Base-by-base conservation (phyloP, 257 asterid genomes). In the Fraxinus excelsior region DNA sequence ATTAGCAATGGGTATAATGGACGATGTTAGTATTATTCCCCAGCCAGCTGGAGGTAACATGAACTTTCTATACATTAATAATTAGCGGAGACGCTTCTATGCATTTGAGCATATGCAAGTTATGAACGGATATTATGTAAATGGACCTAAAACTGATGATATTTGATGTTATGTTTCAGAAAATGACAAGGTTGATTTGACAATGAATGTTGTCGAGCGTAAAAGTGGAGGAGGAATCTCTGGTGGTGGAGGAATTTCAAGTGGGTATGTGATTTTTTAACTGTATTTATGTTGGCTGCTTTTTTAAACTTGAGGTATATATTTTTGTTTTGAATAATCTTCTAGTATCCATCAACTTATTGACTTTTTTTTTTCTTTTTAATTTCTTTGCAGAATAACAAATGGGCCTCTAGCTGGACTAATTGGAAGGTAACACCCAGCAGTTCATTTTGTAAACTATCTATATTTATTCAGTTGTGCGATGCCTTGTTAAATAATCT, bases 171-270 rank as follows among this genome's bases (percentile, higher is more conserved):
- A 74, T 81, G 78, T 75, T 83, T 78, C 84, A 95, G 98, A 91
- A 66, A 82, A 90, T 73, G 91, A 91, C 80, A 95, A 95, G 86
- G 97, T 95, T 80, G 99, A 95, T 84, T 84, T 95, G 85, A 90
- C 97, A 38, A 86, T 95, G 88, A 95, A 95, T 76, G 85, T 93
- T 82, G 98, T 95, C 70, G 97, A 95, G 91, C 99, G 97, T 75
- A 91, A 95, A 87, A 90, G 93, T 18, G 92, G 92, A 68, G 94
- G 87, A 76, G 99, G 99, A 42, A 82, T 95, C 69, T 93, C 97
- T 79, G 99, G 97, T 64, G 97, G 99, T 82, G 99, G 97, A 79
- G 99, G 97, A 86, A 86, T 95, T 87, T 95, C 99, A 74, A 93
- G 97, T 78, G 98, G 99, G 99, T 95, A 87, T 42, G 97, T 93